Base-by-base conservation (phyloP, 1,284 basidiomycete genomes). In the Puccinia horiana region DNA sequence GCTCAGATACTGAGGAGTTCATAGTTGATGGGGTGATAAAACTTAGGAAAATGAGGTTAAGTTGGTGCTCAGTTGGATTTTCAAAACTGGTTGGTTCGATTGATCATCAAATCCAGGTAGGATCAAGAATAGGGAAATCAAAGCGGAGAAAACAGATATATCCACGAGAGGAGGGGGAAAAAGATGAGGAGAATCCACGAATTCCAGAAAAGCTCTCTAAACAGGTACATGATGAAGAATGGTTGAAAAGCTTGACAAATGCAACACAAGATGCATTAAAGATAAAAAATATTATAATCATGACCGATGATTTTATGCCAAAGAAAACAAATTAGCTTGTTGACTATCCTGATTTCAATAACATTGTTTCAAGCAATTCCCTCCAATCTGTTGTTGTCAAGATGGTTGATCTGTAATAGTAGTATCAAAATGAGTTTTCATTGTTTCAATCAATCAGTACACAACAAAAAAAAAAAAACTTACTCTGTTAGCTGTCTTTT, bases 181-280 rank as follows among this genome's bases (percentile, higher is more conserved):
- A 29, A 4, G 26, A 29, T n/a, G 69, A 72, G 40, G 42, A 49
- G 16, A 42, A 49, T 52, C 35, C 69, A 47, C 40, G 47, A 1
- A 72, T 72, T 52, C 69, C 69, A 9, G 69, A 72, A 29, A 72
- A 52, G 40, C 69, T 72, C 26, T 72, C 69, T 18, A 72, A 16
- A 32, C 69, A 72, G 47, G 44, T 72, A n/a, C 52, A 72, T n/a
- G 23, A 72, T 49, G 69, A 49, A 42, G 42, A 72, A 32, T 72
- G 47, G 69, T 35, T 72, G 18, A 32, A 52, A 26, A 32, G 26
- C 14, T 42, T 72, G 26, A 72, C 42, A 32, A 20, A 67, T 18
- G 63, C 32, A 67, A 67, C 32, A 4, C 42, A 20, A 11, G 44
- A 16, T 49, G 2, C 14, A 26, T 35, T 72, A 26, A 72, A 72